Conservation (phyloP, 2,329 filamentous ascomycete species). For the Pseudogymnoascus sp. region DNA sequence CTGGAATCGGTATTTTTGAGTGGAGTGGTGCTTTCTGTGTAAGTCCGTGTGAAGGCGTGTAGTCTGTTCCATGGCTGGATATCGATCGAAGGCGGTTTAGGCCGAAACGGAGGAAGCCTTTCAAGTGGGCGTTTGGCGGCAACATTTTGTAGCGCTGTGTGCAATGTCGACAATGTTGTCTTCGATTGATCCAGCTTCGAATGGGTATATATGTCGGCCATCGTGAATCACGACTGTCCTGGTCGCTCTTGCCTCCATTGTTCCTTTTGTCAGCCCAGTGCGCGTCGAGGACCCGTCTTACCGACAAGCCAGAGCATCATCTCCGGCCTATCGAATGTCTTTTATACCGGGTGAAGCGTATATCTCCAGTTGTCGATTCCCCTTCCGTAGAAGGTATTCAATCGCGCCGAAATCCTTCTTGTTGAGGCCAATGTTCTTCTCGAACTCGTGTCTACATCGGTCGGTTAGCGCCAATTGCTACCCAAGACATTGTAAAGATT, state of each 20-base stretch:
- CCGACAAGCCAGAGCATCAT: background rate
- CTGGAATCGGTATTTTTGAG: background rate
- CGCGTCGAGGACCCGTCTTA: background rate
- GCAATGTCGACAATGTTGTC: background rate
- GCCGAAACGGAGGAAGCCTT: background rate
- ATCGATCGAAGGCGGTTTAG: background rate
- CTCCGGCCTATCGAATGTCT: conserved; percentile 37
- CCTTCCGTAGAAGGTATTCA: conserved; percentile 60
- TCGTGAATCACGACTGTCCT: background rate
- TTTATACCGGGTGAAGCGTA: conserved; percentile 57
- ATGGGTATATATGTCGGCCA: background rate
- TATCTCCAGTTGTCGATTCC: conserved; percentile 56
- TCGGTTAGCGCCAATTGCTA: background rate
- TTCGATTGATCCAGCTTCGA: background rate
- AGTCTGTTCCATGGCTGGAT: background rate
- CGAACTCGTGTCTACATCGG: conserved; percentile 59
- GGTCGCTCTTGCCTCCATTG: background rate
- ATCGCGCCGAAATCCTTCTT: conserved; percentile 64
- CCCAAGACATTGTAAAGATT: conserved; percentile 11
- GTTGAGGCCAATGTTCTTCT: conserved; percentile 48
- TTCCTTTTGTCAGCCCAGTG: background rate
- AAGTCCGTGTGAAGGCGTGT: background rate
- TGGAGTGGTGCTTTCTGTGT: background rate
- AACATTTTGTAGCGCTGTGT: background rate
- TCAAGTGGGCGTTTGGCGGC: background rate